Percentiles rank a stretch among this genome's conserved stretches.
These are phyloP conservation scores for Kwoniella newhampshirensis DNA, from an alignment of 768 basidiomycete species.

Conservation along the genomic window DNA sequence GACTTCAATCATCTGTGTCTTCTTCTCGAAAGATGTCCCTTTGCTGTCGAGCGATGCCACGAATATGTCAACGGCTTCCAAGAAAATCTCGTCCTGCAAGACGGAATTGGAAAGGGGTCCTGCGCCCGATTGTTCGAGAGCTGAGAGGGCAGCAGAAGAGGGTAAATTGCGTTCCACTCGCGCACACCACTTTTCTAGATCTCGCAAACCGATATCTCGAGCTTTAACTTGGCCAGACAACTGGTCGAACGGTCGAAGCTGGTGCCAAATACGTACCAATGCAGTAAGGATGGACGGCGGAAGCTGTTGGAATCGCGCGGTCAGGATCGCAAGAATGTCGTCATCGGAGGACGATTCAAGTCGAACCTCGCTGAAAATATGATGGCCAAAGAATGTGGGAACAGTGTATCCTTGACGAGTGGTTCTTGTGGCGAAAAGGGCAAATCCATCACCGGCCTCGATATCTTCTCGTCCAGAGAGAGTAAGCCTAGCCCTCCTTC, in stretches of 20 bases:
- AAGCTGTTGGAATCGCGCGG: slow-evolving; percentile 66
- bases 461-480: slow-evolving; percentile 74
- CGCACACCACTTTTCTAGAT: slow-evolving; percentile 78
- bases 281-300: slow-evolving; percentile 58
- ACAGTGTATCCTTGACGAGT: slow-evolving; percentile 62
- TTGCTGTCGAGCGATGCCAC: slow-evolving; percentile 62
- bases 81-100: slow-evolving; percentile 81
- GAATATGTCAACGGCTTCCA: slow-evolving; percentile 88
- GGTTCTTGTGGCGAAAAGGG: slow-evolving; percentile 78
- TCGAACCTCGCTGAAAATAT: slow-evolving; percentile 74
- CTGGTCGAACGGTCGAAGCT: slow-evolving; percentile 53
- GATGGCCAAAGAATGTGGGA: slow-evolving; percentile 76
- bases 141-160: slow-evolving; percentile 52
- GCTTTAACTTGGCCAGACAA: slow-evolving; percentile 37
- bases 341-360: slow-evolving; percentile 63
- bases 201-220: slow-evolving; percentile 64
- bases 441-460: slow-evolving; percentile 74
- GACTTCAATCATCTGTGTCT: slow-evolving; percentile 56
- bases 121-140: slow-evolving; percentile 28
- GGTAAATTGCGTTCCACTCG: slow-evolving; percentile 69
- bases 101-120: slow-evolving; percentile 67
- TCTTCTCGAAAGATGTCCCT: slow-evolving; percentile 25
- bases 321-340: slow-evolving; percentile 72
- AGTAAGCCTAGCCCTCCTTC: slow-evolving; percentile 62
- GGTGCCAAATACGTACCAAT: slow-evolving; percentile 70